Evolutionary conservation across 2,329 filamentous ascomycete genomes (phyloP).

Genomic region (Xylariaceae sp.): DNA sequence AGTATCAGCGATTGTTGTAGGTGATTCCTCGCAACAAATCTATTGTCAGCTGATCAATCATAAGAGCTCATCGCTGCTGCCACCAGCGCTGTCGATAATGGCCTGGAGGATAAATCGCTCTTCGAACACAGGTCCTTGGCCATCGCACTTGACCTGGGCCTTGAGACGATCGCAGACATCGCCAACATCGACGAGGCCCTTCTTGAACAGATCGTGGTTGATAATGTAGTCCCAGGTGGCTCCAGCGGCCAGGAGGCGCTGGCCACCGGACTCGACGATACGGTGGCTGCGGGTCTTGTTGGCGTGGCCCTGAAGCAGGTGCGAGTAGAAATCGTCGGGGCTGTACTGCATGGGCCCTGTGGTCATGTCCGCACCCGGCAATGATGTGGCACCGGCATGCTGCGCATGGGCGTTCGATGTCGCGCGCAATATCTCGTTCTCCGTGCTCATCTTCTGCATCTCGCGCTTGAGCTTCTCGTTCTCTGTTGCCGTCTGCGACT

Average conservation of each 20-base stretch:
- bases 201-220: conserved; percentile 67
- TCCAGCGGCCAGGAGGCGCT: conserved; percentile 65
- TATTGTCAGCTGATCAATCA: conserved; percentile 32
- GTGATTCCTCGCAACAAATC: not conserved
- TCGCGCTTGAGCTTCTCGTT: conserved; percentile 83
- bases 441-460: conserved; percentile 75
- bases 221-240: conserved; percentile 91
- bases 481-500: conserved; percentile 67
- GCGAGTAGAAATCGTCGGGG: conserved; percentile 66
- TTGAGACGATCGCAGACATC: conserved; percentile 77
- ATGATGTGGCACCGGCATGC: conserved; percentile 37
- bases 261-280: conserved; percentile 62
- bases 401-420: conserved; percentile 49
- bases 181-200: conserved; percentile 73
- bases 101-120: conserved; percentile 67
- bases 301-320: conserved; percentile 55
- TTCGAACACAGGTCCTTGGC: conserved; percentile 81
- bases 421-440: conserved; percentile 87
- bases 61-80: conserved; percentile 72
- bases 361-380: conserved; percentile 42
- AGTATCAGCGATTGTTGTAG: not conserved
- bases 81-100: conserved; percentile 72
- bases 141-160: conserved; percentile 71
- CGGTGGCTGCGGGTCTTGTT: conserved; percentile 63
- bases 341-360: conserved; percentile 67